These are phyloP conservation scores for Vitis riparia DNA, from an alignment of 164 flowering plant genomes.

Conservation along the genomic window DNA sequence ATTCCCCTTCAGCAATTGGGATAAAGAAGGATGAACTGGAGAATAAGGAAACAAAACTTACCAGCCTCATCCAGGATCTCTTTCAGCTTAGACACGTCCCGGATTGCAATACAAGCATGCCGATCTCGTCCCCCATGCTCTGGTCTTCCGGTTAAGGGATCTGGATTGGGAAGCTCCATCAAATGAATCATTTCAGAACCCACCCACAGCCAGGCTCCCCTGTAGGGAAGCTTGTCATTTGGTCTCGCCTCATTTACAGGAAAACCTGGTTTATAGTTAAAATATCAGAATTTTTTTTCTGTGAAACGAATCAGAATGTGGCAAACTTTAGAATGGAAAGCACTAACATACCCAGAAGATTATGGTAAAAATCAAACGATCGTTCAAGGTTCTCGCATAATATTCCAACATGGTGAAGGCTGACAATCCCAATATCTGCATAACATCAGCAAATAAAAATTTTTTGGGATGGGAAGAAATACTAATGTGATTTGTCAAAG, in stretches of 20 bases:
- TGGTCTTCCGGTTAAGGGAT: slow-evolving; percentile 85
- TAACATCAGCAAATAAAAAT: background rate
- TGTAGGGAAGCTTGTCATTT: slow-evolving; percentile 89
- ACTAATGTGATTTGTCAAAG: background rate
- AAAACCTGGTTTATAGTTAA: slow-evolving; percentile 35
- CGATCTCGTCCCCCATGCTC: slow-evolving; percentile 95
- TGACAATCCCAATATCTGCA: slow-evolving; percentile 81
- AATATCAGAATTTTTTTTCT: background rate
- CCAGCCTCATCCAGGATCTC: slow-evolving; percentile 78
- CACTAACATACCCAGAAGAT: slow-evolving; percentile 59
- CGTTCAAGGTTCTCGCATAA: slow-evolving; percentile 86
- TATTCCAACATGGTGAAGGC: slow-evolving; percentile 91
- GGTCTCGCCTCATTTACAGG: slow-evolving; percentile 94
- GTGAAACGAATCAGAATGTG: background rate
- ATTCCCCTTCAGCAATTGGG: background rate
- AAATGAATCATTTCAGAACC: slow-evolving; percentile 98
- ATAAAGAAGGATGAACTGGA: background rate
- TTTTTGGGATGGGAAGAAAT: background rate
- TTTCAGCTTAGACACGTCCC: slow-evolving; percentile 83
- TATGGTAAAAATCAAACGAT: slow-evolving; percentile 87
- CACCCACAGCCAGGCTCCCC: slow-evolving; percentile 99
- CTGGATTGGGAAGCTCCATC: slow-evolving; percentile 99
- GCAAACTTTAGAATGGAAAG: background rate
- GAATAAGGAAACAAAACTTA: slow-evolving; percentile 18
- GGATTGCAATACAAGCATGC: slow-evolving; percentile 83